These are phyloP conservation scores for Thuja plicata DNA, from an alignment of 83 land plant species.

Conservation along the genomic window DNA sequence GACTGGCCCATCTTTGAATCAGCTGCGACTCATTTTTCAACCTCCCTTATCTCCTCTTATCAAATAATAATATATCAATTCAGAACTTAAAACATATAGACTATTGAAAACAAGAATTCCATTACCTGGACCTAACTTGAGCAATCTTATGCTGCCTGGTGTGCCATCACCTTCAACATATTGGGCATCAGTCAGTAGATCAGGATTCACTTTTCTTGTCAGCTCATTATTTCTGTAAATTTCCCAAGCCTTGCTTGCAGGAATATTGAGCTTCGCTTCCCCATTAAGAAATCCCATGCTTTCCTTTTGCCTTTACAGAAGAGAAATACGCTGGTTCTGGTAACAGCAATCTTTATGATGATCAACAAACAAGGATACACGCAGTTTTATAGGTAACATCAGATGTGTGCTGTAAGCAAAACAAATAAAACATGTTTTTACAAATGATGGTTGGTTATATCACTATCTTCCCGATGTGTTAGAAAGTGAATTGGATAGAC, in stretches of 20 bases:
- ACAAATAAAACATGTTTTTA: too few relatives aligned
- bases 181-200: constrained; percentile 29
- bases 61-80: not conserved
- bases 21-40: too few relatives aligned
- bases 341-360: too few relatives aligned
- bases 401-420: not conserved
- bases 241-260: constrained; percentile 41
- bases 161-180: constrained; percentile 36
- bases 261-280: constrained; percentile 35
- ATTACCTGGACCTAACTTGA: constrained; percentile 17
- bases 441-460: not conserved
- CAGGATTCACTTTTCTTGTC: constrained; percentile 32
- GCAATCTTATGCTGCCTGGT: constrained; percentile 28
- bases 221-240: constrained; percentile 38
- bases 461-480: not conserved
- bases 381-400: not conserved
- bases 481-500: not conserved
- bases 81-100: not conserved
- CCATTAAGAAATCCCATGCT: constrained; percentile 33
- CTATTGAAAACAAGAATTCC: not conserved
- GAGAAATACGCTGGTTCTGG: not conserved
- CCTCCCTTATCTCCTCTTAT: too few relatives aligned
- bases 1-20: too few relatives aligned
- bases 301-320: not conserved
- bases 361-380: not conserved